Evolutionary conservation across 495 filamentous ascomycete genomes (phyloP).

Genomic region (Talaromyces adpressus): DNA sequence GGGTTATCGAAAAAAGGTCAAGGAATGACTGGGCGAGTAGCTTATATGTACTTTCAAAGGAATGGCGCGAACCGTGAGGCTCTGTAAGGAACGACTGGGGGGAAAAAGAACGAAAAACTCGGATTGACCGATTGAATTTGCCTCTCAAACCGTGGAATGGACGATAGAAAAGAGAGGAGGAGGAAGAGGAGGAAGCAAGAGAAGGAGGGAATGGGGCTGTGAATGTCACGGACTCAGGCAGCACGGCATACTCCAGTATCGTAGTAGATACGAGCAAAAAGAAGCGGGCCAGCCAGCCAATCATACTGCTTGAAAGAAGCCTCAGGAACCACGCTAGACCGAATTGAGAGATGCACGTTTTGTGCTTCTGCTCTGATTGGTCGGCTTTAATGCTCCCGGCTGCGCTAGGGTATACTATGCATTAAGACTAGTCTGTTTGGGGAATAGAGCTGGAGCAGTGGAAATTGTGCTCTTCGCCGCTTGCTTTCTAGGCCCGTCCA

Average conservation of each 20-base stretch:
- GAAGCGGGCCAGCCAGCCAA: neutral
- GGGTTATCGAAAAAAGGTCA: conserved; percentile 9
- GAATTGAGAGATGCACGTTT: neutral
- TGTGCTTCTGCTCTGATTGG: neutral
- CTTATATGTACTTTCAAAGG: neutral
- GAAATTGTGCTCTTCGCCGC: neutral
- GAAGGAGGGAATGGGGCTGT: neutral
- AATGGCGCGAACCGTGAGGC: conserved; percentile 1
- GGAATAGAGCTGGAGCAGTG: no score
- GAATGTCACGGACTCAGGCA: neutral
- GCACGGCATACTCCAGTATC: no score
- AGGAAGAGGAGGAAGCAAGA: neutral
- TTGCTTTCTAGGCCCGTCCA: neutral
- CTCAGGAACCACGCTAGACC: neutral
- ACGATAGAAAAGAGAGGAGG: neutral
- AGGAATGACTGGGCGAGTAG: neutral
- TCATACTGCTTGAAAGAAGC: neutral
- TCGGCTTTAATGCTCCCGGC: neutral
- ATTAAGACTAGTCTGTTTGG: no score
- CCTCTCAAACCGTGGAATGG: neutral
- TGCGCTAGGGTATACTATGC: neutral
- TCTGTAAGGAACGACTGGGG: neutral
- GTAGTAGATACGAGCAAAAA: neutral
- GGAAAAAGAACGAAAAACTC: neutral
- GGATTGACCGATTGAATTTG: neutral